Conservation (phyloP, 2,329 filamentous ascomycete species). For the Aspergillus neoniger region DNA sequence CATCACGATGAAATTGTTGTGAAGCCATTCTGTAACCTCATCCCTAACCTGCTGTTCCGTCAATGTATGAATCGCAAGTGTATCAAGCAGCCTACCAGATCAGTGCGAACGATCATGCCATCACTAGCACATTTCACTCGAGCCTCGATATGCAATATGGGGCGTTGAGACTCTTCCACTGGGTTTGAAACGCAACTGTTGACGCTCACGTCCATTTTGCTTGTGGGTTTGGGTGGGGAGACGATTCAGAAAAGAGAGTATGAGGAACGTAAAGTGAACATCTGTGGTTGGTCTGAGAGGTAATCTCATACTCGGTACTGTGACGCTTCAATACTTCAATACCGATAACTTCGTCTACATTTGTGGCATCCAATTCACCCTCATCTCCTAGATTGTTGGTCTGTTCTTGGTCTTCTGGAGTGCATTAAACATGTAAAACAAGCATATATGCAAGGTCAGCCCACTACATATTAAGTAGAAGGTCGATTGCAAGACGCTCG, state of each 20-base stretch:
- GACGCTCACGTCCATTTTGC: neutral
- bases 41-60: slow-evolving; percentile 33
- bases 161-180: slow-evolving; percentile 21
- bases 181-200: neutral
- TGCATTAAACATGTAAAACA: no score
- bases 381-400: neutral
- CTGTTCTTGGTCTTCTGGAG: no score
- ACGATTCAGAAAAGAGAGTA: no score
- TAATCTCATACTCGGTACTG: no score
- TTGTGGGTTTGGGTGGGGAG: no score
- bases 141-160: slow-evolving; percentile 44
- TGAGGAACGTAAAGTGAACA: no score
- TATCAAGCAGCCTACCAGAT: slow-evolving; percentile 26
- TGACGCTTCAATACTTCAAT: no score
- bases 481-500: no score
- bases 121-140: slow-evolving; percentile 32
- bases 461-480: no score
- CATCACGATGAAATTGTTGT: slow-evolving; percentile 35
- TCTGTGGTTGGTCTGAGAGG: no score
- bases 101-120: slow-evolving; percentile 32
- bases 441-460: no score
- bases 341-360: no score
- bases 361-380: neutral
- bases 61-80: neutral
- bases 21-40: slow-evolving; percentile 41